Base-by-base conservation (phyloP, 1,284 basidiomycete species). In the Microbotryomycetes sp. region DNA sequence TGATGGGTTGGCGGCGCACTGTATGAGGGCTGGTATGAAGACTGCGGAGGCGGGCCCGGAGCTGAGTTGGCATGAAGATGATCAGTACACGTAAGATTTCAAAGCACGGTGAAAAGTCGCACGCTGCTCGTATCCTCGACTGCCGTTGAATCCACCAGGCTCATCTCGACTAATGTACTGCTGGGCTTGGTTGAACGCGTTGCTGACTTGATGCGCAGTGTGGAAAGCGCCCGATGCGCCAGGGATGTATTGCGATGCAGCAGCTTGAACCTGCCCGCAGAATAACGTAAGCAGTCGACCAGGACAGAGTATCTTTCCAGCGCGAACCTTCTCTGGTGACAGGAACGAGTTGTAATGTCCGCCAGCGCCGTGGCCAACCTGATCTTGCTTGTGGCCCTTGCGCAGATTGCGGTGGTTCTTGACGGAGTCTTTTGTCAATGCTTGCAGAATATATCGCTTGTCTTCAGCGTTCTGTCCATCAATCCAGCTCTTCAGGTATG, bases 401-500 rank as follows among this genome's bases (percentile, higher is more conserved):
- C 73, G 63, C 46, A 70, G 66, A 62, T 74, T 74, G 65, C 70
- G 72, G 64, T 70, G 65, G 35, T 61, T 60, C 11, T 69, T 62
- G 7, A 74, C 71, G 26, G 66, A 58, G 24, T 73, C 68, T 64
- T 72, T 73, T 18, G 73, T 72, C 31, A 74, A 54, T 9, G 70
- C 69, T 48, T 65, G 56, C 28, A 74, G 67, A 57, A 72, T 70
- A 60, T 69, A 70, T 3, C 58, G 60, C 62, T 71, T 69, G 65
- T 71, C 71, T n/a, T 60, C 57, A 13, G 29, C 5, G 18, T 41
- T 26, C 56, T 64, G 74, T 3, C 76, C 77, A n/a, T 78, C 78
- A 54, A 85, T 75, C 85, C 85, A 86, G 48, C 75, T 75, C 66
- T 82, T 74, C 77, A 86, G 76, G 56, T 78, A 76, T 50, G 82